Evolutionary conservation across 306 rosid genomes (phyloP).

Genomic region (Acacia acuminata): DNA sequence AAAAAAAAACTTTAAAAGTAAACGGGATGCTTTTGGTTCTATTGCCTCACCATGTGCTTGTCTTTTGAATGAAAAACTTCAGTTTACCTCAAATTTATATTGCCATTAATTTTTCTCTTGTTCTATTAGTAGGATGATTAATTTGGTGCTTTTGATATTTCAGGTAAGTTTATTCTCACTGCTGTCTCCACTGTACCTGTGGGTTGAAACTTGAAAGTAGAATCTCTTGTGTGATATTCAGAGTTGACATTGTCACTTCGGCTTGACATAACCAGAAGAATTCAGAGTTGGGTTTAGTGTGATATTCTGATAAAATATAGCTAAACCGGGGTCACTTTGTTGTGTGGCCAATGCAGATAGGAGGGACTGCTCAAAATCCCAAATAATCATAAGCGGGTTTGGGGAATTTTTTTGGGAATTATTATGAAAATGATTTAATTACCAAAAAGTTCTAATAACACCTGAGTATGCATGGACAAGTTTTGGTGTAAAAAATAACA

Average conservation of each 20-base stretch:
- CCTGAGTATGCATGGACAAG: too few species aligned
- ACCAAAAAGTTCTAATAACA: too few species aligned
- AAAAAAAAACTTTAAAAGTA: not conserved
- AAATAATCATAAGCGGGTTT: too few species aligned
- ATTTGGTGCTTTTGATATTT: not conserved
- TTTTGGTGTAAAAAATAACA: too few species aligned
- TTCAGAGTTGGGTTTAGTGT: conserved; percentile 32
- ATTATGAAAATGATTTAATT: too few species aligned
- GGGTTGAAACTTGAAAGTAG: not conserved
- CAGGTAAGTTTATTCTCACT: not conserved
- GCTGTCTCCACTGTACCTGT: not conserved
- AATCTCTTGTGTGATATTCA: not conserved
- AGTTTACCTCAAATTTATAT: not conserved
- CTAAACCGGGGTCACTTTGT: conserved; percentile 98
- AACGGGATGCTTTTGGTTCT: not conserved
- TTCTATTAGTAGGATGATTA: not conserved
- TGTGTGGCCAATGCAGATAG: conserved; percentile 95
- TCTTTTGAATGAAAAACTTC: not conserved
- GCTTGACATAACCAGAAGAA: conserved; percentile 31
- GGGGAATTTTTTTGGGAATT: too few species aligned
- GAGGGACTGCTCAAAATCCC: conserved; percentile 72
- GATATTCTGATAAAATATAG: conserved; percentile 57
- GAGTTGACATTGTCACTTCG: not conserved
- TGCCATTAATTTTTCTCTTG: not conserved
- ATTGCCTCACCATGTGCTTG: not conserved